phyloP scores from a whole-genome alignment of 2,329 filamentous ascomycete genomes.

The Tolypocladium ophioglossoides region DNA sequence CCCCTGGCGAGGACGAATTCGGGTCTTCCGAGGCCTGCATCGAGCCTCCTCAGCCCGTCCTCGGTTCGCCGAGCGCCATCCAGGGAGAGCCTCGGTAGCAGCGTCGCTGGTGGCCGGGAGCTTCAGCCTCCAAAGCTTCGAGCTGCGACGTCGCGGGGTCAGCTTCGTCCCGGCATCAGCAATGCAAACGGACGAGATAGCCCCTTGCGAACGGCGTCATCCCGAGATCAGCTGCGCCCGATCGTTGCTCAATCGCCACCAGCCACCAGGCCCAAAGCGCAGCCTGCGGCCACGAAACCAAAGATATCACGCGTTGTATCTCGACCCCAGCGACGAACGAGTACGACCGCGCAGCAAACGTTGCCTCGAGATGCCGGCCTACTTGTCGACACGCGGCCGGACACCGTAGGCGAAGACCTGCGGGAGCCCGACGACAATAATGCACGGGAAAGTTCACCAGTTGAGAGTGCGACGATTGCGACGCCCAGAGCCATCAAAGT shows the following conservation, averaged over 20 bases:
- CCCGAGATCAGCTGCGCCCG: conserved; percentile 11
- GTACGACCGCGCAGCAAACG: not conserved
- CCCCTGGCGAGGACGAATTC: conserved; percentile 23
- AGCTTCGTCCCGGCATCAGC: conserved; percentile 17
- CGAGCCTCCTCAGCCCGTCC: conserved; percentile 13
- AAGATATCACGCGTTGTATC: conserved; percentile 4
- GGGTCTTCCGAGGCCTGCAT: conserved; percentile 18
- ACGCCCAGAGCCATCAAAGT: conserved; percentile 14
- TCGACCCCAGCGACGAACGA: conserved; percentile 3
- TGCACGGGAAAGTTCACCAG: not conserved
- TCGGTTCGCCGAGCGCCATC: conserved; percentile 19
- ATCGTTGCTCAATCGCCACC: conserved; percentile 4
- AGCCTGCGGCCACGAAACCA: conserved; percentile 8
- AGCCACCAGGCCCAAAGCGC: conserved; percentile 4
- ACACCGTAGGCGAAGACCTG: not conserved
- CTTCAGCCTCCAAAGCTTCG: conserved; percentile 30
- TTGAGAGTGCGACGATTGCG: conserved; percentile 1
- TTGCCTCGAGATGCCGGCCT: not conserved
- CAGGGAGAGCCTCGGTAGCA: conserved; percentile 13
- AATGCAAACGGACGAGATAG: conserved; percentile 7
- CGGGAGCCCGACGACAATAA: conserved; percentile 8
- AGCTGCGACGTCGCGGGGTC: conserved; percentile 27
- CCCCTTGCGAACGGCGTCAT: conserved; percentile 7
- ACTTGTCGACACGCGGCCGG: not conserved
- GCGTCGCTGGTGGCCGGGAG: conserved; percentile 12